Percentiles rank a stretch among this genome's conserved stretches.
Conservation (phyloP, 306 rosid genomes). For the Trifolium fragiferum region DNA sequence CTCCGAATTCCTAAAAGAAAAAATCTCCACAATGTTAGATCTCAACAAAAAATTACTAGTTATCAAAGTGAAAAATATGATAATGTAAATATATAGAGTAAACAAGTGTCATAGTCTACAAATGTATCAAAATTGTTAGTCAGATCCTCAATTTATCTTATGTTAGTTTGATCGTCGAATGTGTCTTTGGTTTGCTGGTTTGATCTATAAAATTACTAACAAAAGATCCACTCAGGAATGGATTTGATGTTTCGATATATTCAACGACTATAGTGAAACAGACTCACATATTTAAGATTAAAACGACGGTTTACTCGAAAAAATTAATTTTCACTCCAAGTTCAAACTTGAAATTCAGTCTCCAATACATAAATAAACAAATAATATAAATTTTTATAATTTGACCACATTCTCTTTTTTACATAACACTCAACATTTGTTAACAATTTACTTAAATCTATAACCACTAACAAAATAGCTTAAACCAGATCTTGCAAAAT, state of each 20-base stretch:
- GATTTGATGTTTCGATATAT: too few relatives aligned
- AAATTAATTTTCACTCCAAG: not conserved
- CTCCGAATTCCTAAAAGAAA: constrained; percentile 75
- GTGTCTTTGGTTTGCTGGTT: not conserved
- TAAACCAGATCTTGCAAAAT: constrained; percentile 57
- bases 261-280: too few relatives aligned
- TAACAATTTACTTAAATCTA: constrained; percentile 28
- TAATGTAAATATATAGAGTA: too few relatives aligned
- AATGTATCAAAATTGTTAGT: not conserved
- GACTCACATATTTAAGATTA: not conserved
- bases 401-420: not conserved
- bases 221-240: not conserved
- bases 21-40: constrained; percentile 39
- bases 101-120: not conserved
- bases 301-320: not conserved
- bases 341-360: constrained; percentile 31
- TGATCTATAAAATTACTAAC: not conserved
- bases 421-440: constrained; percentile 8
- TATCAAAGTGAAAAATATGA: not conserved
- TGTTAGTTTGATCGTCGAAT: not conserved
- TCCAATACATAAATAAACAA: not conserved
- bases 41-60: constrained; percentile 32
- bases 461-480: constrained; percentile 16
- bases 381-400: constrained; percentile 9
- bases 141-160: too few relatives aligned